Conservation (phyloP, 2,329 filamentous ascomycete genomes). For the Bipolaris sorokiniana region DNA sequence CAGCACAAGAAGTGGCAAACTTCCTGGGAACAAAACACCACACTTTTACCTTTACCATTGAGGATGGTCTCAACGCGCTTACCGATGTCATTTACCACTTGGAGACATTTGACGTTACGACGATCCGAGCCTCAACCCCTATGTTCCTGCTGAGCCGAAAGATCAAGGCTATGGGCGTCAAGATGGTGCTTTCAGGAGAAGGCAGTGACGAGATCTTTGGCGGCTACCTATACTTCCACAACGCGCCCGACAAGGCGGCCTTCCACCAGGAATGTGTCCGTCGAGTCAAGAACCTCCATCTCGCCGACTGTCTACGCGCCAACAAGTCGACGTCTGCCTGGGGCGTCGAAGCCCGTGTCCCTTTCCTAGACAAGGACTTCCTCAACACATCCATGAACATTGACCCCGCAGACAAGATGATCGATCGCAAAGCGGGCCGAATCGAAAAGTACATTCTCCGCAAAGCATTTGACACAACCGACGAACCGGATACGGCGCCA, state of each 20-base stretch:
- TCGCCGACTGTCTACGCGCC: constrained; percentile 94
- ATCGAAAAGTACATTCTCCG: constrained; percentile 98
- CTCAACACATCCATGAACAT: constrained; percentile 92
- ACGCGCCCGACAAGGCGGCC: constrained; percentile 85
- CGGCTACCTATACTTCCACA: constrained; percentile 98
- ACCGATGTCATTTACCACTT: constrained; percentile 98
- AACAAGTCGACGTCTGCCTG: constrained; percentile 99
- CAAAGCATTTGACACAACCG: constrained; percentile 93
- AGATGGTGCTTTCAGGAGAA: constrained; percentile 98
- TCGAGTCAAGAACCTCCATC: constrained; percentile 93
- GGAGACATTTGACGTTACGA: constrained; percentile 97
- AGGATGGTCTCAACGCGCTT: constrained; percentile 94
- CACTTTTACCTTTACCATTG: constrained; percentile 96
- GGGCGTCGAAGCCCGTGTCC: constrained; percentile 96
- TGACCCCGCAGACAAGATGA: constrained; percentile 95
- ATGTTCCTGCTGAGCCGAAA: constrained; percentile 98
- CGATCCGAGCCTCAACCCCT: constrained; percentile 95
- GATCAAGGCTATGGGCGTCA: constrained; percentile 99
- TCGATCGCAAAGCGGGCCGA: constrained; percentile 70
- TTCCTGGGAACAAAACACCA: constrained; percentile 98
- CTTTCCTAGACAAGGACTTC: constrained; percentile 98
- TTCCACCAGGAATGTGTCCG: constrained; percentile 96
- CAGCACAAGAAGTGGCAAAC: constrained; percentile 89
- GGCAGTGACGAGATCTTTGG: constrained; percentile 98
- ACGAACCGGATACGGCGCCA: constrained; percentile 77